These are phyloP conservation scores for Trypanosoma boissoni DNA, from an alignment of 208 protist species.

Conservation along the genomic window DNA sequence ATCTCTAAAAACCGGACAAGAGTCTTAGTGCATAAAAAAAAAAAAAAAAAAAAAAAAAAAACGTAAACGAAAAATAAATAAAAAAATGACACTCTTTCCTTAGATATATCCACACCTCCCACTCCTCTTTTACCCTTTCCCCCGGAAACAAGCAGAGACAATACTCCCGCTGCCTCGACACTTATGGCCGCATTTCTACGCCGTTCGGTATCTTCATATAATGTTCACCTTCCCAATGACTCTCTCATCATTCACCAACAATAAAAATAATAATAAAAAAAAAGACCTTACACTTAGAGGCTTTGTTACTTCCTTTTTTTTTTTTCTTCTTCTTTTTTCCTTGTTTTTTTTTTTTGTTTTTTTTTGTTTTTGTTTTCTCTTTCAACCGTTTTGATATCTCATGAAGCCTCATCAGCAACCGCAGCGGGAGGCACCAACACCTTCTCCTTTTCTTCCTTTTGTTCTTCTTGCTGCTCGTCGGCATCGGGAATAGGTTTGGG, in stretches of 20 bases:
- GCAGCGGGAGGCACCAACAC: no score
- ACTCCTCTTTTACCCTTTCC: slow-evolving; percentile 7
- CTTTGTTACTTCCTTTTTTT: not conserved
- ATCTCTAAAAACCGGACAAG: slow-evolving; percentile 6
- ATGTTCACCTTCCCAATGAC: no score
- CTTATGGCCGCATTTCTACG: no score
- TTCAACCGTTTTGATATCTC: not conserved
- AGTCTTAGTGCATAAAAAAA: no score
- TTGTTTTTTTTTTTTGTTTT: slow-evolving; percentile 12
- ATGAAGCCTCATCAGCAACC: no score
- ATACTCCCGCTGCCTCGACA: no score
- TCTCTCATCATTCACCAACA: not conserved
- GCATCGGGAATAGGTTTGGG: no score
- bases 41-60: slow-evolving; percentile 21
- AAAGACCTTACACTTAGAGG: not conserved
- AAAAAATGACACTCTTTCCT: not conserved
- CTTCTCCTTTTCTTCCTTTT: not conserved
- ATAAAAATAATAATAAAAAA: not conserved
- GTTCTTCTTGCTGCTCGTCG: slow-evolving; percentile 21
- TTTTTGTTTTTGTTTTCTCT: slow-evolving; percentile 1
- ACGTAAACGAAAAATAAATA: slow-evolving; percentile 18
- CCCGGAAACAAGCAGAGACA: no score
- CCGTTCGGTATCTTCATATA: no score
- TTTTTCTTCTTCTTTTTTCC: not conserved
- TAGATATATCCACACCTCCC: slow-evolving; percentile 6